Conservation (phyloP, 23 red algal genomes). For the Gracilaria domingensis region DNA sequence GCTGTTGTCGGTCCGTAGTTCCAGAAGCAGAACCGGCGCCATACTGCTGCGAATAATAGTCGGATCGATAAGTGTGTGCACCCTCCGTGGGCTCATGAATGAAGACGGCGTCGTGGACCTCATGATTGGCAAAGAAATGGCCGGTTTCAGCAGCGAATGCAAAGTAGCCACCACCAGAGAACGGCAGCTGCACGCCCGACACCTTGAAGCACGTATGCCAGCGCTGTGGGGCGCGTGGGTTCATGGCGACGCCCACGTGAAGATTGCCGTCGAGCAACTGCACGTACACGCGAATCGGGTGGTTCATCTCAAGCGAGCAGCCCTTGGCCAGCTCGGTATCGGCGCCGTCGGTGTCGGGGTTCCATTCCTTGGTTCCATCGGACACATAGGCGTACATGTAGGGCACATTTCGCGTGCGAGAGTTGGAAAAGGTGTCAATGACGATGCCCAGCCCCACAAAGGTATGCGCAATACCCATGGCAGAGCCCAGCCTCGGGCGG, state of each 20-base stretch:
- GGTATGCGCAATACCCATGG: constrained; percentile 71
- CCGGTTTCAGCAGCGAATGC: constrained; percentile 81
- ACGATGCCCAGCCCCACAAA: constrained; percentile 77
- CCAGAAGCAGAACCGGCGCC: not conserved
- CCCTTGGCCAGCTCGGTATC: constrained; percentile 72
- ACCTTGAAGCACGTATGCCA: constrained; percentile 80
- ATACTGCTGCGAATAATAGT: constrained; percentile 45
- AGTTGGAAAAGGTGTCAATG: constrained; percentile 83
- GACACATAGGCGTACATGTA: constrained; percentile 78
- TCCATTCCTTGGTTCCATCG: constrained; percentile 67
- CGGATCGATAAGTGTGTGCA: constrained; percentile 40
- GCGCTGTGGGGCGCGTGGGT: constrained; percentile 44
- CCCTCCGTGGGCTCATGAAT: constrained; percentile 39
- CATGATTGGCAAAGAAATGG: constrained; percentile 79
- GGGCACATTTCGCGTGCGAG: constrained; percentile 50
- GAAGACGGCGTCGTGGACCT: constrained; percentile 71
- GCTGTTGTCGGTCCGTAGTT: not conserved
- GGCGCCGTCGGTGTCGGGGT: constrained; percentile 66
- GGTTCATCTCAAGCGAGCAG: constrained; percentile 70
- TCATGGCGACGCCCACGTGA: constrained; percentile 66
- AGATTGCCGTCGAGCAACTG: constrained; percentile 61
- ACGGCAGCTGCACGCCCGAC: constrained; percentile 53
- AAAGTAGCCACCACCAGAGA: constrained; percentile 56
- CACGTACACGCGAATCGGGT: constrained; percentile 60
- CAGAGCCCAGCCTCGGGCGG: constrained; percentile 47